These are phyloP conservation scores for Verticillium albo-atrum DNA, from an alignment of 2,329 filamentous ascomycete genomes.

Conservation along the genomic window DNA sequence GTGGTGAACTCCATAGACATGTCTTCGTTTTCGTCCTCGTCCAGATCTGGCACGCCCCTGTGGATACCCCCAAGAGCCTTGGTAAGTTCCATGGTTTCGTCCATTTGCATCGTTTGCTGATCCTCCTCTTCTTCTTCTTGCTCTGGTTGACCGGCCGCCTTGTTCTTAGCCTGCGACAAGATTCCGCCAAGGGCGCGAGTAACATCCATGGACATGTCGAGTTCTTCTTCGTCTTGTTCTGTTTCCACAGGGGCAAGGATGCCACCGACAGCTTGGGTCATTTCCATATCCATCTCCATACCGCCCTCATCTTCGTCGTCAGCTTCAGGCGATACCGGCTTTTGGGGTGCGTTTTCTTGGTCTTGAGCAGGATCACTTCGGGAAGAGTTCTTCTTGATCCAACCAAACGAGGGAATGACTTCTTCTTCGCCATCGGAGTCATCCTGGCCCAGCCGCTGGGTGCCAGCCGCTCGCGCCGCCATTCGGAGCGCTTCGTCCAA, in stretches of 20 bases:
- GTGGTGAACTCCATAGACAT: slow-evolving; percentile 77
- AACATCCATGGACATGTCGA: slow-evolving; percentile 91
- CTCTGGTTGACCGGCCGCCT: neutral
- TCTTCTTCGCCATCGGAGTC: slow-evolving; percentile 55
- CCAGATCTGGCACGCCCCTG: slow-evolving; percentile 14
- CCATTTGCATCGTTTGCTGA: slow-evolving; percentile 27
- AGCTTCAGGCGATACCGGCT: neutral
- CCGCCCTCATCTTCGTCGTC: slow-evolving; percentile 30
- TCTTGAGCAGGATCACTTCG: neutral
- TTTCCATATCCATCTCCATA: slow-evolving; percentile 50
- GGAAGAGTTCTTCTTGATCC: slow-evolving; percentile 52
- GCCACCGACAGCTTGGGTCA: slow-evolving; percentile 51
- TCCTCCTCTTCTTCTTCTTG: neutral
- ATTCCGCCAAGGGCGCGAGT: slow-evolving; percentile 81
- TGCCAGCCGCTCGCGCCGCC: slow-evolving; percentile 72
- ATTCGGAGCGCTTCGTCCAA: slow-evolving; percentile 74
- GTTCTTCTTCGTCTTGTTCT: slow-evolving; percentile 55
- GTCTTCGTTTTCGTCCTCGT: slow-evolving; percentile 53
- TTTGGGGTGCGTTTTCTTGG: slow-evolving; percentile 2
- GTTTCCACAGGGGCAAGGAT: slow-evolving; percentile 45
- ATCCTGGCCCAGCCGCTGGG: slow-evolving; percentile 57
- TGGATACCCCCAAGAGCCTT: slow-evolving; percentile 70
- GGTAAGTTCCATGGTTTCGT: slow-evolving; percentile 83
- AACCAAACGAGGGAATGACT: slow-evolving; percentile 71
- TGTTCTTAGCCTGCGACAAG: slow-evolving; percentile 32